A percentile compares a stretch with the other conserved stretches of the same genome.
Conservation (phyloP, 1,284 basidiomycete species). For the Ustilago trichophora region DNA sequence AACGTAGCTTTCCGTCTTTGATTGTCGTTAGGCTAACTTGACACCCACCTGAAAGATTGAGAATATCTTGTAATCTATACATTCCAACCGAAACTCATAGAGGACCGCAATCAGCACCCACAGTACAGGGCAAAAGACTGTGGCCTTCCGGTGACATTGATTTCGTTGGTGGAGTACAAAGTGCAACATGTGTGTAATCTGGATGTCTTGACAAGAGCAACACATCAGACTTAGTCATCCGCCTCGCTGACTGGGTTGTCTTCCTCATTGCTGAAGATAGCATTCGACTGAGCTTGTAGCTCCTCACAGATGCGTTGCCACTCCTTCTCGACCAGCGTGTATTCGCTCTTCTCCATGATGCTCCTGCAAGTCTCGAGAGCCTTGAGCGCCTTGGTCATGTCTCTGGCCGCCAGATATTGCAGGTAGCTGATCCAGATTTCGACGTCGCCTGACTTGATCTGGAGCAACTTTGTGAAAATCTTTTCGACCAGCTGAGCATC, state of each 20-base stretch:
- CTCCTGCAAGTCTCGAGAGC: constrained; percentile 13
- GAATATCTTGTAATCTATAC: neutral
- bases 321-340: constrained; percentile 28
- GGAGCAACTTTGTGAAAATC: constrained; percentile 27
- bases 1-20: constrained; percentile 45
- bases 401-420: constrained; percentile 4
- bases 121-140: no score
- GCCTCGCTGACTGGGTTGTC: constrained; percentile 3
- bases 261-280: neutral
- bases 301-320: constrained; percentile 36
- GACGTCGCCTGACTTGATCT: constrained; percentile 20
- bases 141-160: no score
- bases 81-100: neutral
- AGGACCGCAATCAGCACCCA: neutral
- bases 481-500: constrained; percentile 12
- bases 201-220: no score
- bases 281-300: neutral
- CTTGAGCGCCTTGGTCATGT: constrained; percentile 24
- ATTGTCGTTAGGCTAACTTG: no score
- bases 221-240: neutral
- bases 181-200: no score
- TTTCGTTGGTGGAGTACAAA: no score
- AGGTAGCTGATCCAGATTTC: constrained; percentile 32
- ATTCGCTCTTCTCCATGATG: constrained; percentile 18
- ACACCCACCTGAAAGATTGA: no score